Conservation (phyloP, 257 asterid genomes). For the Plantago ovata region DNA sequence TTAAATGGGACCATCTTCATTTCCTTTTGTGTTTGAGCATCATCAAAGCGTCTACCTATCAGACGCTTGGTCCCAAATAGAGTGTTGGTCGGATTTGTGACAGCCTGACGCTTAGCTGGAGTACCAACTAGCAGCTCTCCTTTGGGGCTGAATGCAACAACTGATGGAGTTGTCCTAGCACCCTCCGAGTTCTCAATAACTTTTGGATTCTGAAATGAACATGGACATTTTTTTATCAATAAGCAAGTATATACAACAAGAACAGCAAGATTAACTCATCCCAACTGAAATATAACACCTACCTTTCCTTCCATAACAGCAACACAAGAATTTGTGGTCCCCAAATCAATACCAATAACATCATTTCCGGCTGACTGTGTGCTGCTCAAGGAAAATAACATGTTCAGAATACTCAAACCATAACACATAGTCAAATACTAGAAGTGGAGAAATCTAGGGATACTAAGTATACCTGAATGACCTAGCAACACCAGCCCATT, state of each 20-base stretch:
- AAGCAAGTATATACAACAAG: too few relatives aligned
- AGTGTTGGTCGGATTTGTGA: constrained; percentile 66
- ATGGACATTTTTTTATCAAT: neutral
- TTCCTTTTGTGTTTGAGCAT: constrained; percentile 68
- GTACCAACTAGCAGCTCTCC: constrained; percentile 68
- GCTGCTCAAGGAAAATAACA: constrained; percentile 31
- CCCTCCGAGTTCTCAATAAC: constrained; percentile 78
- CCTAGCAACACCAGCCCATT: constrained; percentile 51
- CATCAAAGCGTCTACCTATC: constrained; percentile 65
- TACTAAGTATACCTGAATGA: constrained; percentile 46
- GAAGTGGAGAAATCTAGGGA: neutral
- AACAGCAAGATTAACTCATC: too few relatives aligned
- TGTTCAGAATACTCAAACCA: neutral
- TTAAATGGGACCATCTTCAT: constrained; percentile 76
- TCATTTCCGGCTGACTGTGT: constrained; percentile 70
- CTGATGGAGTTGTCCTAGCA: constrained; percentile 78
- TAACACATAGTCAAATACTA: neutral
- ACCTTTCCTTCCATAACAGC: constrained; percentile 90
- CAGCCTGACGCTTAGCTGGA: constrained; percentile 70
- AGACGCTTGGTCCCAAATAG: constrained; percentile 60
- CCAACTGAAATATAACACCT: too few relatives aligned
- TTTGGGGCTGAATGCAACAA: constrained; percentile 70
- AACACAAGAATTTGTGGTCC: constrained; percentile 79
- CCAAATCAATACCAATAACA: constrained; percentile 77
- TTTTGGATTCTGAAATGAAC: constrained; percentile 47